Percentiles rank a stretch among this genome's conserved stretches.
Conservation (phyloP, 2,329 filamentous ascomycete genomes). For the Helminthosporium solani region DNA sequence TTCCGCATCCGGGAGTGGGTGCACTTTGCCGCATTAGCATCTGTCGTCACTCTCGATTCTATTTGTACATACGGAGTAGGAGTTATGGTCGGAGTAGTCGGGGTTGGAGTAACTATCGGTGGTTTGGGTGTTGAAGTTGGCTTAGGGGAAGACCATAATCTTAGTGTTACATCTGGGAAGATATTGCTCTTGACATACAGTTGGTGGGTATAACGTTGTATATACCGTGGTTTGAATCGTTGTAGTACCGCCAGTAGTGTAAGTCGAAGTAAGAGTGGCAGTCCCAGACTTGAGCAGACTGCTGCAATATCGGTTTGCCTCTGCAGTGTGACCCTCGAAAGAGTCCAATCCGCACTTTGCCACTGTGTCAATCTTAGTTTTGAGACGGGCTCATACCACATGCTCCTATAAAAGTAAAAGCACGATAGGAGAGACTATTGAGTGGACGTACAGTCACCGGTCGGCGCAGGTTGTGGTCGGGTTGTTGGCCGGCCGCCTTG, state of each 20-base stretch:
- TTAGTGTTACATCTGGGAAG: constrained; percentile 1
- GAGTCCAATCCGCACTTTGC: constrained; percentile 29
- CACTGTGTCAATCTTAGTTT: constrained; percentile 17
- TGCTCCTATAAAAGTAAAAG: neutral
- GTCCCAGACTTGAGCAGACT: constrained; percentile 30
- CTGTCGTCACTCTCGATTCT: neutral
- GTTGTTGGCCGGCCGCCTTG: constrained; percentile 12
- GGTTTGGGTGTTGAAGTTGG: constrained; percentile 10
- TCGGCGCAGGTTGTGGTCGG: neutral
- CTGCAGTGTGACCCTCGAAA: constrained; percentile 33
- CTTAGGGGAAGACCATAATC: neutral
- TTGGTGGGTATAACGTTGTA: constrained; percentile 26
- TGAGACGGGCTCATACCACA: no score
- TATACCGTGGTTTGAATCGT: constrained; percentile 24
- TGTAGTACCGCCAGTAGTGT: constrained; percentile 18
- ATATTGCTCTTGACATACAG: neutral
- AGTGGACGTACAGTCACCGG: constrained; percentile 22
- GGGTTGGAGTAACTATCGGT: constrained; percentile 11
- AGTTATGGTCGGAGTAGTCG: constrained; percentile 12
- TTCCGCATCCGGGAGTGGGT: constrained; percentile 27
- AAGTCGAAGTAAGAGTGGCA: constrained; percentile 24
- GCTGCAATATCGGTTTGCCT: constrained; percentile 33
- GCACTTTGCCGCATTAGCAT: constrained; percentile 16
- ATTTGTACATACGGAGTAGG: constrained; percentile 22
- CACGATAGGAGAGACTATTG: neutral